These are phyloP conservation scores for Hypoxylon sp. DNA, from an alignment of 2,329 filamentous ascomycete genomes.

Conservation along the genomic window DNA sequence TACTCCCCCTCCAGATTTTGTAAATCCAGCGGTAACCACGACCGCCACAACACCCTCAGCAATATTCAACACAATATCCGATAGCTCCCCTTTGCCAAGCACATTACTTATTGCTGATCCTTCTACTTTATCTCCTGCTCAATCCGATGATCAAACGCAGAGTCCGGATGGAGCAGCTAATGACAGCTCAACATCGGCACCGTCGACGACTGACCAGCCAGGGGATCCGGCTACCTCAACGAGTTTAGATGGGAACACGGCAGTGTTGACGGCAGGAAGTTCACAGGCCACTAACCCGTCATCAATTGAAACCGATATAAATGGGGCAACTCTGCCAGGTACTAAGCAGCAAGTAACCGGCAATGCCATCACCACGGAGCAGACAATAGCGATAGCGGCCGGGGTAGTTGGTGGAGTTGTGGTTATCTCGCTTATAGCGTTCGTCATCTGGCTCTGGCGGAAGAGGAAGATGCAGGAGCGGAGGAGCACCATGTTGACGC, in stretches of 20 bases:
- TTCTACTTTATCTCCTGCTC: conserved; percentile 22
- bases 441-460: conserved; percentile 67
- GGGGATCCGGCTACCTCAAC: conserved; percentile 11
- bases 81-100: conserved; percentile 1
- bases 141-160: conserved; percentile 31
- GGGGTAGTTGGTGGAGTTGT: conserved; percentile 66
- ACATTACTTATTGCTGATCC: conserved; percentile 12
- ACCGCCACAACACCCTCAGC: conserved; percentile 33
- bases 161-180: conserved; percentile 32
- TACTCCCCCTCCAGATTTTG: conserved; percentile 1
- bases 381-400: conserved; percentile 64
- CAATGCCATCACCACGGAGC: conserved; percentile 51
- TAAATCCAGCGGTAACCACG: conserved; percentile 52
- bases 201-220: conserved; percentile 20
- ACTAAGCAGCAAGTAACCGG: conserved; percentile 47
- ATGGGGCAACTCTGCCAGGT: conserved; percentile 37
- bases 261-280: conserved; percentile 9
- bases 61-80: conserved; percentile 20
- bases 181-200: conserved; percentile 34
- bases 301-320: conserved; percentile 39
- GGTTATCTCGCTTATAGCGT: conserved; percentile 61
- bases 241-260: conserved; percentile 14
- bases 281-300: conserved; percentile 31
- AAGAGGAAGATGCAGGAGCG: conserved; percentile 60
- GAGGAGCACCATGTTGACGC: conserved; percentile 65